Evolutionary conservation across 1,284 basidiomycete genomes (phyloP).

Genomic region (Moesziomyces parantarcticus): DNA sequence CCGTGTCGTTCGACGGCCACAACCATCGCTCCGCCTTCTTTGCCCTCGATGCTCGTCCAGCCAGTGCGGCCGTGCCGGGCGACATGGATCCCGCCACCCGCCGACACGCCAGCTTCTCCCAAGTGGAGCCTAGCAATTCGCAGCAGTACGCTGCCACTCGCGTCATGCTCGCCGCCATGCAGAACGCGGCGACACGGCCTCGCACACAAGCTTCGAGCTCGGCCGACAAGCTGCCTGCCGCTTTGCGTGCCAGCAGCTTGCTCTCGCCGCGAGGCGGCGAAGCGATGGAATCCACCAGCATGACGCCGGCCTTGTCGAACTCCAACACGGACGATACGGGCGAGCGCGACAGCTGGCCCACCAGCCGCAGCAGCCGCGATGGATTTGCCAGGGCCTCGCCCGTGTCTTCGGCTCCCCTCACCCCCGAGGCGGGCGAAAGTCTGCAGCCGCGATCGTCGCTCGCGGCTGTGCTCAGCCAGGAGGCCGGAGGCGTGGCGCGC

Average conservation of each 20-base stretch:
- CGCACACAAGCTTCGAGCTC: slow-evolving; percentile 8
- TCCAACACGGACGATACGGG: slow-evolving; percentile 30
- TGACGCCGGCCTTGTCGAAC: slow-evolving; percentile 23
- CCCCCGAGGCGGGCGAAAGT: slow-evolving; percentile 10
- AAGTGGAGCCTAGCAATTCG: slow-evolving; percentile 34
- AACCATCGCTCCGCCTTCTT: slow-evolving; percentile 38
- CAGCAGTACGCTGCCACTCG: slow-evolving; percentile 25
- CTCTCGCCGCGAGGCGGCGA: slow-evolving; percentile 1
- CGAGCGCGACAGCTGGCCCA: slow-evolving; percentile 58
- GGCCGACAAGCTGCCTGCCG: slow-evolving; percentile 5
- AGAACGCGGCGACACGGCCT: slow-evolving; percentile 1
- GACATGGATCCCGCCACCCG: slow-evolving; percentile 21
- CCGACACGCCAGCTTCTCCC: slow-evolving; percentile 52
- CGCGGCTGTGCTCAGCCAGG: slow-evolving; percentile 11
- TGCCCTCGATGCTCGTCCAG: slow-evolving; percentile 15
- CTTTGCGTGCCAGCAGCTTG: slow-evolving; percentile 1
- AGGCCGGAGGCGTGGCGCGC: slow-evolving; percentile 1
- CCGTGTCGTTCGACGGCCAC: slow-evolving; percentile 19
- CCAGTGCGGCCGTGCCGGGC: neutral
- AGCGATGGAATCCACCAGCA: slow-evolving; percentile 19
- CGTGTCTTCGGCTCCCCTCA: slow-evolving; percentile 20
- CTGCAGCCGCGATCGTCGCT: slow-evolving; percentile 11
- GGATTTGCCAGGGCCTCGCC: slow-evolving; percentile 12
- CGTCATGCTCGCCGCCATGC: slow-evolving; percentile 24
- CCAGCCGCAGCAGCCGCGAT: slow-evolving; percentile 25